Base-by-base conservation (phyloP, 257 asterid species). In the Mentha longifolia region DNA sequence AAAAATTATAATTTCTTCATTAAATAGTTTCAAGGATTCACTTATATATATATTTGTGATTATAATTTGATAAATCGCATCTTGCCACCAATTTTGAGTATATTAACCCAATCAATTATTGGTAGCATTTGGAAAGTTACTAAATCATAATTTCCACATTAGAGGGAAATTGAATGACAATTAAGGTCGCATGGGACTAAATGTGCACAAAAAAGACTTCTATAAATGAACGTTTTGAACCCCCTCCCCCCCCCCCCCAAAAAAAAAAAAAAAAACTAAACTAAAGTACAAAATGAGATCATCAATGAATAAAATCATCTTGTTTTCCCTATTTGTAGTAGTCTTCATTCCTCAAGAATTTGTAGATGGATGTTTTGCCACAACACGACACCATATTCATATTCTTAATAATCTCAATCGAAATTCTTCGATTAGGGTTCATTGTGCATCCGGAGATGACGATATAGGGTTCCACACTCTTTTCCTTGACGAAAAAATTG, bases 401-500 rank as follows among this genome's bases (percentile, higher is more conserved):
- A 5, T 71, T 7, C 4, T 47, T 0, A 47, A 8, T 9, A 5
- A 52, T 28, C 60, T 73, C 28, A 31, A 65, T 17, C 9, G 25
- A 7, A 14, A 73, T 10, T 55, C 72, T 3, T 9, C n/a, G n/a
- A n/a, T n/a, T n/a, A n/a, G n/a, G n/a, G n/a, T n/a, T n/a, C n/a
- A n/a, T n/a, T 73, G 77, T 30, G 72, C 66, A 28, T 73, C 77
- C 0, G 20, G 22, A 25, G 50, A 73, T 14, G 59, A 64, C 2
- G 77, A 73, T 39, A 39, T 73, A 4, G 77, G 72, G 54, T 15
- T 6, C 2, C 63, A 61, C 2, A 16, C n/a, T 2, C 77, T 73
- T 10, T 3, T 1, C 0, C 0, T 25, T 2, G 10, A 51, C 7
- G 28, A 73, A 42, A 31, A 55, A 0, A 64, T n/a, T n/a, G 14